Base-by-base conservation (phyloP, 1,284 basidiomycete genomes). In the Ganoderma meredithae region DNA sequence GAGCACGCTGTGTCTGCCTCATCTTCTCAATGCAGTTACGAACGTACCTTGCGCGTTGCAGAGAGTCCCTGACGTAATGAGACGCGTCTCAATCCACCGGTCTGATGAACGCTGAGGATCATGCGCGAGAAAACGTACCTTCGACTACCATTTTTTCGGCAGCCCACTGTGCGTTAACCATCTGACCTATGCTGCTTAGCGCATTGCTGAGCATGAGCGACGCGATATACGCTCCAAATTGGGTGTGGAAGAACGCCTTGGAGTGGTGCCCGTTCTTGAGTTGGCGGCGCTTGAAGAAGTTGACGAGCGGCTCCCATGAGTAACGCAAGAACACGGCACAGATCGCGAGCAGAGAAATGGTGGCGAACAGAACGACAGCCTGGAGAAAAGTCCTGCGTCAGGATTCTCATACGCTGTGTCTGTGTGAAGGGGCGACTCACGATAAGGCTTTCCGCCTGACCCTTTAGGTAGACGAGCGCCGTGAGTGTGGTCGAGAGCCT, bases 171-270 rank as follows among this genome's bases (percentile, higher is more conserved):
- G 79, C 72, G 60, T 80, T 83, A 64, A 92, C 81, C 17, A 90
- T 76, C 52, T 87, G 89, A 64, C 88, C 82, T 22, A 83, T 67
- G 61, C 84, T 83, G 67, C 80, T 86, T 73, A 89, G 78, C 66
- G 87, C 77, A 74, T 90, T 89, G 67, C 85, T 83, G 31, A 89
- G 70, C 65, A 93, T 81, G 63, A 93, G 81, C 73, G 87, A 91
- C 56, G 82, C 83, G 17, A 86, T 84, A 76, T 92, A 92, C 63
- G 85, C 83, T 13, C 91, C 91, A 13, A 92, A 83, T 70, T 90
- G 90, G 7, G 90, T 91, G 69, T 84, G 83, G 77, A 93, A 91
- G 78, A 93, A 91, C 64, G 88, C 78, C 52, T 84, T 85, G 76
- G 88, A 87, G 60, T 81, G 79, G 55, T 72, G 69, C 58, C 68